These are phyloP conservation scores for Globisporangium rhizosaccharum DNA, from an alignment of 352 stramenopile species.

Conservation along the genomic window DNA sequence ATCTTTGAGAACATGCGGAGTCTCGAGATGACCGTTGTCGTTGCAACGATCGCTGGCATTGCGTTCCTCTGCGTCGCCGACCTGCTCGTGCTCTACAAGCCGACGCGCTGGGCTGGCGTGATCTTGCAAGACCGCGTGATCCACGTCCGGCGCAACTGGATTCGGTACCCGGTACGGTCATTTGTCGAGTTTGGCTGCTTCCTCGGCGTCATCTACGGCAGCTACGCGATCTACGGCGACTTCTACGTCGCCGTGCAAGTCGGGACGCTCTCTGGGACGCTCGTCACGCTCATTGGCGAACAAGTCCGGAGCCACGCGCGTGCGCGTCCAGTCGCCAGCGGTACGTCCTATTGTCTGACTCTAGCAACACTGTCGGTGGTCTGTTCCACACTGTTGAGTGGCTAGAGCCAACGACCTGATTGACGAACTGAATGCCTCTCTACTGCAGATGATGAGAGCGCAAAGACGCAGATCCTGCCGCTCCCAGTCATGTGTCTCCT, in stretches of 20 bases:
- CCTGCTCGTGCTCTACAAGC: constrained; percentile 48
- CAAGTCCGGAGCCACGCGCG: constrained; percentile 56
- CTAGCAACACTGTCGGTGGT: neutral
- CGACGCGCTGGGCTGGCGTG: constrained; percentile 63
- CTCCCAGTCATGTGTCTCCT: constrained; percentile 80
- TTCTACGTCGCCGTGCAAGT: constrained; percentile 78
- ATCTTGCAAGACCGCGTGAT: constrained; percentile 84
- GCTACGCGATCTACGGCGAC: constrained; percentile 79
- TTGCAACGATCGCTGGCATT: constrained; percentile 76
- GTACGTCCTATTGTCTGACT: constrained; percentile 17
- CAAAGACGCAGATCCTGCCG: constrained; percentile 69
- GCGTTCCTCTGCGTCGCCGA: constrained; percentile 81
- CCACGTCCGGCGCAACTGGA: constrained; percentile 66
- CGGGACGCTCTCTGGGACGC: constrained; percentile 72
- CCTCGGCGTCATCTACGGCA: constrained; percentile 85
- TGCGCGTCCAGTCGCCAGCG: constrained; percentile 26
- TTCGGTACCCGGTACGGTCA: constrained; percentile 66
- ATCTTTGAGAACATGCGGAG: constrained; percentile 87
- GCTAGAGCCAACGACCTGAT: neutral
- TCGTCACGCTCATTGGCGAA: constrained; percentile 75
- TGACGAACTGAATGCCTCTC: neutral
- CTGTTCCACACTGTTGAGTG: neutral
- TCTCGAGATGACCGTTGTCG: constrained; percentile 71
- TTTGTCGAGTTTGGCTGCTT: constrained; percentile 85
- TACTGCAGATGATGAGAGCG: constrained; percentile 27